Evolutionary conservation across 495 filamentous ascomycete species (phyloP), one percentile per base, ranked within the genome.

Genomic region (Xylaria venustula): DNA sequence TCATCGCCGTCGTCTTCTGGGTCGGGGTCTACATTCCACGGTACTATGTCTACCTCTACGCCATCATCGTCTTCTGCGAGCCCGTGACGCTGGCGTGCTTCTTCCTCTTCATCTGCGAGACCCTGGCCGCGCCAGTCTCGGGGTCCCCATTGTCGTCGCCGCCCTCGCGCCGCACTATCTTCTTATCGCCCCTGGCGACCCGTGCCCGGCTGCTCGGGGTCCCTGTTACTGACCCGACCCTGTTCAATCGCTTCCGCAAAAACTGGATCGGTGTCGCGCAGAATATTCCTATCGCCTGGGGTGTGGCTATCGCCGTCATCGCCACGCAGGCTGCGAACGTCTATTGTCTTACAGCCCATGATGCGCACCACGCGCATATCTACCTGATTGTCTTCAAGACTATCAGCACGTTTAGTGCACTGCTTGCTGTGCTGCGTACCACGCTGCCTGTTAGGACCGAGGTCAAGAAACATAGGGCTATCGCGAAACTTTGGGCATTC

Each of bases 21-120:
- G 23, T 52, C 2, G 26, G 47, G n/a, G 22, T 46, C 14, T 51
- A 52, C 37, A 52, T 60, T 37, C 47, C 57, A 14, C 26, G 28
- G 36, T 26, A 30, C 1, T 58, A 50, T 36, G 56, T 58, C 46
- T 58, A 58, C 12, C 32, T 50, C 4, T 50, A 49, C 36, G 23
- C 45, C 14, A 20, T 58, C 1, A 25, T 58, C n/a, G 25, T 50
- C 0, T 22, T 58, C 47, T 50, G 56, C 46, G 56, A 58, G 34
- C 46, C 56, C 4, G 17, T 58, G 8, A 50, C 56, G 46, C n/a
- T 58, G 46, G 40, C 12, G 4, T 60, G 57, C 26, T 60, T 52
- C 47, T 60, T 52, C 57, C 47, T 60, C 8, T 52, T 52, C 36
- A 49, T 60, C 26, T 52, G 57, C 28, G 57, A 60, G 57, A 60